These are phyloP conservation scores for Saccharomycopsis schoenii DNA, from an alignment of 805 yeast species.

Conservation along the genomic window DNA sequence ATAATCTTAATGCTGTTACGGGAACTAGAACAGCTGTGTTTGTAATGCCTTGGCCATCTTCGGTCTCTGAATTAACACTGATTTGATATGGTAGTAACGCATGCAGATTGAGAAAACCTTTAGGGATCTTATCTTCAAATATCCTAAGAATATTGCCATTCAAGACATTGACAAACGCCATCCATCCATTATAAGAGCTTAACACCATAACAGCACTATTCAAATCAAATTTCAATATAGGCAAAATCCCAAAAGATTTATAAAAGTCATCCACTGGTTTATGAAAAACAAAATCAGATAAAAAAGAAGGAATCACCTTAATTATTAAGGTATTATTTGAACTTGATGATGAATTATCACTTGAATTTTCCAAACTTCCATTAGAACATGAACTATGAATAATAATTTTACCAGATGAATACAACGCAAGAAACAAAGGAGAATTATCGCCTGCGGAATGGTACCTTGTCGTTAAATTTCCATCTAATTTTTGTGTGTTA, in stretches of 20 bases:
- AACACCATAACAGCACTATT: slow-evolving; percentile 9
- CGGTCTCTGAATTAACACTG: neutral
- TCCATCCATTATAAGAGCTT: slow-evolving; percentile 16
- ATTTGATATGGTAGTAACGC: neutral
- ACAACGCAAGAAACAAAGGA: slow-evolving; percentile 6
- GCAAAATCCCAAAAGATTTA: neutral
- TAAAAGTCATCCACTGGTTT: neutral
- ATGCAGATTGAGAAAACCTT: neutral
- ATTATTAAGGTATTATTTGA: neutral
- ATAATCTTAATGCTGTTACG: slow-evolving; percentile 5
- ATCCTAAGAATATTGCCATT: slow-evolving; percentile 16
- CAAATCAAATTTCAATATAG: slow-evolving; percentile 13
- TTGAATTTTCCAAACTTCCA: neutral
- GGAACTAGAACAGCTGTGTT: slow-evolving; percentile 1
- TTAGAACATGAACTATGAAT: slow-evolving; percentile 4
- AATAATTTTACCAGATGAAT: slow-evolving; percentile 14
- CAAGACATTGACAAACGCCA: slow-evolving; percentile 15
- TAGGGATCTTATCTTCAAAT: slow-evolving; percentile 10
- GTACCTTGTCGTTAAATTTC: neutral
- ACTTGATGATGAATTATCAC: neutral
- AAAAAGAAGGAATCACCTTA: slow-evolving; percentile 11
- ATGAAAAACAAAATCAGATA: neutral
- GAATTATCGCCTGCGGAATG: slow-evolving; percentile 12
- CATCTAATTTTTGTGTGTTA: slow-evolving; percentile 4
- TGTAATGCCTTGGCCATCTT: neutral